Conservation (phyloP, 345 rosid species). For the Syzygium aromaticum region DNA sequence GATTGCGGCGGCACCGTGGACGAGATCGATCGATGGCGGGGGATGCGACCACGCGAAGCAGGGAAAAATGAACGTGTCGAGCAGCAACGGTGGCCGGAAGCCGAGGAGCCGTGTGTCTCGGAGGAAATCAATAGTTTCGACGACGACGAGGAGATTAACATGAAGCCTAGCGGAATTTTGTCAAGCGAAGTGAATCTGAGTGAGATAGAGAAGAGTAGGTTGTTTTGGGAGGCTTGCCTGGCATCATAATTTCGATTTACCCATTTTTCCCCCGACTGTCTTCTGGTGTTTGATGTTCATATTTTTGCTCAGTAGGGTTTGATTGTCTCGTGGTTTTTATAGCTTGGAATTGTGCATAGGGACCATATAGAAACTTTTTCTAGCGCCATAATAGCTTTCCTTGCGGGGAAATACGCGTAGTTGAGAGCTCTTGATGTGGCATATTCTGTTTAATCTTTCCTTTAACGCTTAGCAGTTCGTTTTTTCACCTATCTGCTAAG, state of each 20-base stretch:
- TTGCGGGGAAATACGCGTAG: not conserved
- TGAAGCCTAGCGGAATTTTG: not conserved
- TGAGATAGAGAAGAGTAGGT: conserved; percentile 19
- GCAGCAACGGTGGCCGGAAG: not conserved
- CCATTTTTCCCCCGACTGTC: not conserved
- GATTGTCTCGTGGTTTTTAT: not conserved
- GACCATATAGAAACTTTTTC: not conserved
- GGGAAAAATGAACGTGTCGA: not conserved
- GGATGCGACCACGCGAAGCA: not conserved
- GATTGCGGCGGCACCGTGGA: not conserved
- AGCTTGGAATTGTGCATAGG: not conserved
- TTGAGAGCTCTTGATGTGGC: not conserved
- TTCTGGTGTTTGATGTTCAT: not conserved
- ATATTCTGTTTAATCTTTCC: not conserved
- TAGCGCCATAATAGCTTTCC: not conserved
- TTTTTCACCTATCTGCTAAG: not conserved
- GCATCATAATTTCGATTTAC: conserved; percentile 9
- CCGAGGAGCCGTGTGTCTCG: not conserved
- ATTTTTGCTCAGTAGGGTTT: not conserved
- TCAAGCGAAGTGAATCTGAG: not conserved
- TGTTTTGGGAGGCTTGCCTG: conserved; percentile 36
- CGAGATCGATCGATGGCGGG: not conserved
- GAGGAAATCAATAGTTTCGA: not conserved
- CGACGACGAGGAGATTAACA: not conserved
- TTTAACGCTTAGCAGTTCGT: too few species aligned